Evolutionary conservation across 1,284 basidiomycete species (phyloP).

Genomic region (Ustilago curta): DNA sequence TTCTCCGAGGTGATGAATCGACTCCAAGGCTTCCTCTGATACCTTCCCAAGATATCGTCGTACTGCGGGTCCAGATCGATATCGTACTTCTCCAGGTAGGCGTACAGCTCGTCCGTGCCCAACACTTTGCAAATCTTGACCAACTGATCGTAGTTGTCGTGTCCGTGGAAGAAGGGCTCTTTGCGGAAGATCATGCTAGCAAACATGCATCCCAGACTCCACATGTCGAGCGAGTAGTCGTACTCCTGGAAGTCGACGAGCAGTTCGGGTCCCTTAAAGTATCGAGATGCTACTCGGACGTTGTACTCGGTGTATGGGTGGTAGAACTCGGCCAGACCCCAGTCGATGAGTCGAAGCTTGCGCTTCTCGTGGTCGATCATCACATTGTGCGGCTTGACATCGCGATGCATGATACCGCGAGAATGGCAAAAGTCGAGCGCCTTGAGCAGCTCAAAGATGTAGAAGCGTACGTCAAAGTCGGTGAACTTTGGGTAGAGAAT

Average conservation of each 20-base stretch:
- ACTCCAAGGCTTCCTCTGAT: conserved; percentile 87
- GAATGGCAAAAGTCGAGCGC: conserved; percentile 98
- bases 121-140: conserved; percentile 98
- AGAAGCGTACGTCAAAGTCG: conserved; percentile 94
- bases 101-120: conserved; percentile 93
- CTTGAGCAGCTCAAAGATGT: conserved; percentile 96
- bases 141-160: conserved; percentile 98
- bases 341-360: conserved; percentile 95
- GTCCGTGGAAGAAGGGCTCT: conserved; percentile 99
- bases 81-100: conserved; percentile 74
- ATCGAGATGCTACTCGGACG: conserved; percentile 94
- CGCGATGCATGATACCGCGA: conserved; percentile 98
- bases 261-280: conserved; percentile 98
- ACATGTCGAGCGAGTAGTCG: conserved; percentile 90
- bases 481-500: conserved; percentile 93
- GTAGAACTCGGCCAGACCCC: conserved; percentile 99
- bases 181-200: conserved; percentile 89
- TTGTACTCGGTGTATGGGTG: conserved; percentile 98
- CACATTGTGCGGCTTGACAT: conserved; percentile 99
- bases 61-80: conserved; percentile 74
- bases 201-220: conserved; percentile 99
- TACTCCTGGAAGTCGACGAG: conserved; percentile 98
- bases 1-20: conserved; percentile 76
- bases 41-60: conserved; percentile 71
- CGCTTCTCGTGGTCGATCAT: conserved; percentile 99